These are phyloP conservation scores for Spiromastix sp. DNA, from an alignment of 2,329 filamentous ascomycete genomes.

Conservation along the genomic window DNA sequence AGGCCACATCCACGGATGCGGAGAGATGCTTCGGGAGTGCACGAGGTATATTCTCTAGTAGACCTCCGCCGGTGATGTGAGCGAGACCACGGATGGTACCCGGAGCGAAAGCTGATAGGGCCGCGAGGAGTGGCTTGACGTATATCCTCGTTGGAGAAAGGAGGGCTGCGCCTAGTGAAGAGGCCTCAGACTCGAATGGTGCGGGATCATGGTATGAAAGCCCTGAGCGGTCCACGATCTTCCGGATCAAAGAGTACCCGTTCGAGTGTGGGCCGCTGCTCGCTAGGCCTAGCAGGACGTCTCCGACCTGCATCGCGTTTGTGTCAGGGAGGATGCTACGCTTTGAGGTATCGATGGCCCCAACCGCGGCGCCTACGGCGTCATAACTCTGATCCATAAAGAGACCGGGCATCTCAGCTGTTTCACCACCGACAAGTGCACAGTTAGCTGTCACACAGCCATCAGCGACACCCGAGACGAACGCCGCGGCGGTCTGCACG, in stretches of 20 bases:
- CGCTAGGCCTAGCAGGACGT: slow-evolving; percentile 74
- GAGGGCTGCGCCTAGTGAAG: slow-evolving; percentile 59
- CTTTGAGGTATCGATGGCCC: slow-evolving; percentile 55
- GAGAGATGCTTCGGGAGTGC: slow-evolving; percentile 74
- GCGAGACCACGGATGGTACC: slow-evolving; percentile 71
- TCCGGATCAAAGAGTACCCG: slow-evolving; percentile 91
- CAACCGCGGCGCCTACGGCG: slow-evolving; percentile 80
- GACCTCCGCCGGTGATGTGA: slow-evolving; percentile 91
- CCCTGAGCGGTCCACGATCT: slow-evolving; percentile 65
- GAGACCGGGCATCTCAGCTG: slow-evolving; percentile 96
- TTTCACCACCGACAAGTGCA: slow-evolving; percentile 92
- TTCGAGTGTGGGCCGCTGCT: slow-evolving; percentile 91
- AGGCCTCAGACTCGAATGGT: slow-evolving; percentile 59
- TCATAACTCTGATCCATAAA: slow-evolving; percentile 86
- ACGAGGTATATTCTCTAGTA: slow-evolving; percentile 87
- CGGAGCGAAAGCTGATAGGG: slow-evolving; percentile 33
- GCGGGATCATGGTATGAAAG: slow-evolving; percentile 61
- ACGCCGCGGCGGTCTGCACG: slow-evolving; percentile 65
- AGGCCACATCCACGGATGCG: slow-evolving; percentile 66
- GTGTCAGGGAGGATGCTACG: slow-evolving; percentile 63
- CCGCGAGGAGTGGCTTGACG: slow-evolving; percentile 67
- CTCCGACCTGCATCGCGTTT: slow-evolving; percentile 65
- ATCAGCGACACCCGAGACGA: slow-evolving; percentile 80
- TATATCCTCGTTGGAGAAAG: slow-evolving; percentile 91
- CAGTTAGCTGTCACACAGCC: slow-evolving; percentile 80